Percentiles rank a stretch among this genome's conserved stretches.
phyloP scores from a whole-genome alignment of 345 rosid genomes.

The Ricinus communis region DNA sequence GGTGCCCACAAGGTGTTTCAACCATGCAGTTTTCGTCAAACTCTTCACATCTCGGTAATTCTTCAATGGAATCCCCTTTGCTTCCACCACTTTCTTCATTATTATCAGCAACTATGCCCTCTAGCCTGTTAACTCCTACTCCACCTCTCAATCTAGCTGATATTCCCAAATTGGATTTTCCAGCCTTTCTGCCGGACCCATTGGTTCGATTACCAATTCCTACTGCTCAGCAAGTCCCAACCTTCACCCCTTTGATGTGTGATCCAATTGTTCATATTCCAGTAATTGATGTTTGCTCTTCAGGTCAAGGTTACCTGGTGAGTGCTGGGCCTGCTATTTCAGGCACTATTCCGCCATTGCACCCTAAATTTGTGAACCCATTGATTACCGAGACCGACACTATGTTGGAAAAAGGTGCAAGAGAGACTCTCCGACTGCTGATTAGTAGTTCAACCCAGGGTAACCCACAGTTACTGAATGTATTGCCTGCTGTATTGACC shows the following conservation, averaged over 20 bases:
- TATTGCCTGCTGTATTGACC: constrained; percentile 46
- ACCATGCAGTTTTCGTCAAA: constrained; percentile 39
- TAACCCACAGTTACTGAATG: constrained; percentile 49
- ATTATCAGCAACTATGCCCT: constrained; percentile 47
- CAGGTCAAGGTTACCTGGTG: constrained; percentile 92
- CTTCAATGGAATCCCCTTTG: constrained; percentile 48
- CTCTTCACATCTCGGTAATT: constrained; percentile 37
- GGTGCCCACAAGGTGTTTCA: constrained; percentile 76
- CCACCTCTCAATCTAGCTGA: constrained; percentile 48
- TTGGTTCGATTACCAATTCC: constrained; percentile 53
- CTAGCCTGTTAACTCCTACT: constrained; percentile 51
- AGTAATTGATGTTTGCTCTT: constrained; percentile 81
- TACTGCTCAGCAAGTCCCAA: constrained; percentile 61
- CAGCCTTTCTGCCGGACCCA: constrained; percentile 53
- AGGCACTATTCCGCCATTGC: constrained; percentile 61
- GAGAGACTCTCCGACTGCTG: constrained; percentile 85
- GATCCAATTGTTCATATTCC: constrained; percentile 95
- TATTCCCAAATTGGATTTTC: constrained; percentile 32
- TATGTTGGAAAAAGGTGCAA: constrained; percentile 77
- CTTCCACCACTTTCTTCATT: constrained; percentile 72
- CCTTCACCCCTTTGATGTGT: constrained; percentile 82
- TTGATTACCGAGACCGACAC: constrained; percentile 59
- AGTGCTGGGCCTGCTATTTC: constrained; percentile 75
- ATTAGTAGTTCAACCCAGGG: constrained; percentile 59
- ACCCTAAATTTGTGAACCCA: constrained; percentile 51